These are phyloP conservation scores for Nakazawaea laoshanensis DNA, from an alignment of 805 yeast genomes.

Conservation along the genomic window DNA sequence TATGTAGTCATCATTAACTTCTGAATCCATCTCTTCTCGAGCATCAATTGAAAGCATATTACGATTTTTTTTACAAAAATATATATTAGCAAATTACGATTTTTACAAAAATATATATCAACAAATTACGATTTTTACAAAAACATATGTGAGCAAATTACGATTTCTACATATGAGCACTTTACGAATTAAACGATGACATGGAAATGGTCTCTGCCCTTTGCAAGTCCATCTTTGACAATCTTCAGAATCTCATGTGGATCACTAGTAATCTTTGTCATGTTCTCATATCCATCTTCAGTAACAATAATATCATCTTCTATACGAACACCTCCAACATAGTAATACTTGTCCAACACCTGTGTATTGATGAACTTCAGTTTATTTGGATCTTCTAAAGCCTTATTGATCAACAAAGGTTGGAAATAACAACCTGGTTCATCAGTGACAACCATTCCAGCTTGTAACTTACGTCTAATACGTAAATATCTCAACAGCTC, in stretches of 20 bases:
- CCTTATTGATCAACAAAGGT: constrained; percentile 66
- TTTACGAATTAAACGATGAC: constrained; percentile 28
- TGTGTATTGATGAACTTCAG: constrained; percentile 52
- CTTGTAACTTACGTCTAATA: constrained; percentile 61
- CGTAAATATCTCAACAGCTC: constrained; percentile 72
- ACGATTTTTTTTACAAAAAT: no score
- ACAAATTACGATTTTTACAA: no score
- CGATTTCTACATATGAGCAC: no score
- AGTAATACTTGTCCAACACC: constrained; percentile 69
- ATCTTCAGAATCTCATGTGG: constrained; percentile 75
- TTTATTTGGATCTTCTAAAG: constrained; percentile 41
- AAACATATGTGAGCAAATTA: no score
- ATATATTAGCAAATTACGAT: no score
- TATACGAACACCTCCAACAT: constrained; percentile 94
- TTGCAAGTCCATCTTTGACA: constrained; percentile 60
- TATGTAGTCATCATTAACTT: no score
- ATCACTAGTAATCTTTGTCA: constrained; percentile 79
- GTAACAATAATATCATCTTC: constrained; percentile 90
- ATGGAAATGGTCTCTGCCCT: constrained; percentile 61
- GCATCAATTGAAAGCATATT: no score
- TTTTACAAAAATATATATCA: no score
- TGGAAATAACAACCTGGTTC: constrained; percentile 95
- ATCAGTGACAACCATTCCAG: constrained; percentile 83
- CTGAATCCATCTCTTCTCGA: no score
- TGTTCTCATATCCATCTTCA: constrained; percentile 64